These are phyloP conservation scores for Xylaria multiplex DNA, from an alignment of 2,329 filamentous ascomycete genomes.

Conservation along the genomic window DNA sequence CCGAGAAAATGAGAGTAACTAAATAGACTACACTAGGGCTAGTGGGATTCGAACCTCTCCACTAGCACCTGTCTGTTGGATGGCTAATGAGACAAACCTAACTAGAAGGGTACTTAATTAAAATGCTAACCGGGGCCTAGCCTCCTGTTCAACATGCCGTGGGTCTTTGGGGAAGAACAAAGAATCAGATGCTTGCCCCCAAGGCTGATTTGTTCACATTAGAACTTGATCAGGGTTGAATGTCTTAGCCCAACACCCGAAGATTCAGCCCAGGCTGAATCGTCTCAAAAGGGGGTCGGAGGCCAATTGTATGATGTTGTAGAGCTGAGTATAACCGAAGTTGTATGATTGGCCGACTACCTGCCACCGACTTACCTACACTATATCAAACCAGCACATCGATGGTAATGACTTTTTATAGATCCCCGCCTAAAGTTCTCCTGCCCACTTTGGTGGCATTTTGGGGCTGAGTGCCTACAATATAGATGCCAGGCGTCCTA, in stretches of 20 bases:
- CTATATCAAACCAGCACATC: no score
- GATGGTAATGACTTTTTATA: neutral
- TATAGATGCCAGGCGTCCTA: no score
- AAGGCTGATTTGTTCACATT: neutral
- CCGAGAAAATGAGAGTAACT: neutral
- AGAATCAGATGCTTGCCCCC: neutral
- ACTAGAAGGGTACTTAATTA: neutral
- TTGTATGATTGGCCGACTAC: neutral
- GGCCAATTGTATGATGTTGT: no score
- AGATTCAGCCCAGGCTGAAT: neutral
- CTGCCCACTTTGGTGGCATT: neutral
- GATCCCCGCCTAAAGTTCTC: neutral
- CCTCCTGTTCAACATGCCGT: neutral
- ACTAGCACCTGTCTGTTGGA: no score
- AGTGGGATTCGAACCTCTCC: no score
- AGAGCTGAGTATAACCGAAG: no score
- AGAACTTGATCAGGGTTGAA: neutral
- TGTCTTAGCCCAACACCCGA: neutral
- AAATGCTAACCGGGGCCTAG: conserved; percentile 5
- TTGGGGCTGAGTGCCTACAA: neutral
- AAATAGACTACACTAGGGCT: no score
- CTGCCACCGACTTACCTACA: neutral
- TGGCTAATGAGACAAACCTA: neutral
- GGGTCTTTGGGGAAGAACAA: neutral
- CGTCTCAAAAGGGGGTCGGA: no score